These are phyloP conservation scores for Boletus tomentosulus DNA, from an alignment of 768 basidiomycete species.

Conservation along the genomic window DNA sequence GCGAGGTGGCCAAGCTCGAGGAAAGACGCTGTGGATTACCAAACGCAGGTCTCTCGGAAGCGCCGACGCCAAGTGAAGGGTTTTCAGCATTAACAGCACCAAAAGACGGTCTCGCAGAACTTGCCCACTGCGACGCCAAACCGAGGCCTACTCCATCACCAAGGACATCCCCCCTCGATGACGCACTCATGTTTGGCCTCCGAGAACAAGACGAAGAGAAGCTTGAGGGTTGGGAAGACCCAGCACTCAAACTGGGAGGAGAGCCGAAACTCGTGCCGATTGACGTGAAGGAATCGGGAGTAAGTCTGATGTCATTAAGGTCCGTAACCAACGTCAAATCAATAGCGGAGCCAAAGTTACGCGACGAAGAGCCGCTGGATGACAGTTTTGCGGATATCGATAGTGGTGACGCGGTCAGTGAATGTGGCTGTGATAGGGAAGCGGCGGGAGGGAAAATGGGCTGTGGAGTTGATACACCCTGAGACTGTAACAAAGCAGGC, in stretches of 20 bases:
- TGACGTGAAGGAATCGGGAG: conserved; percentile 27
- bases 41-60: conserved; percentile 20
- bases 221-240: conserved; percentile 27
- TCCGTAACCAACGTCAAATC: conserved; percentile 25
- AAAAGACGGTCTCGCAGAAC: conserved; percentile 16
- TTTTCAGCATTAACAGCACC: conserved; percentile 15
- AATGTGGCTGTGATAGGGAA: conserved; percentile 26
- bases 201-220: conserved; percentile 25
- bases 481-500: conserved; percentile 15
- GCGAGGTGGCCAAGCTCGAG: conserved; percentile 1
- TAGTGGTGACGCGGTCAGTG: conserved; percentile 28
- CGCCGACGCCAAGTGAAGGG: conserved; percentile 7
- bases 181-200: conserved; percentile 16
- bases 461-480: conserved; percentile 15
- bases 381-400: conserved; percentile 19
- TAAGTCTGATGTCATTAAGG: conserved; percentile 19
- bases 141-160: conserved; percentile 15
- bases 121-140: conserved; percentile 18
- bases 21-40: conserved; percentile 11
- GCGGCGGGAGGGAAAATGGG: conserved; percentile 20
- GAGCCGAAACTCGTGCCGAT: conserved; percentile 25
- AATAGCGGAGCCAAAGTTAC: conserved; percentile 13
- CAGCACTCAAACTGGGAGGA: conserved; percentile 22
- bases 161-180: conserved; percentile 16
- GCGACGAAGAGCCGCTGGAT: conserved; percentile 20